Percentiles rank a stretch among this genome's conserved stretches.
Evolutionary conservation across 1,139 yeast genomes (phyloP).

Genomic region (Blastobotrys apis): DNA sequence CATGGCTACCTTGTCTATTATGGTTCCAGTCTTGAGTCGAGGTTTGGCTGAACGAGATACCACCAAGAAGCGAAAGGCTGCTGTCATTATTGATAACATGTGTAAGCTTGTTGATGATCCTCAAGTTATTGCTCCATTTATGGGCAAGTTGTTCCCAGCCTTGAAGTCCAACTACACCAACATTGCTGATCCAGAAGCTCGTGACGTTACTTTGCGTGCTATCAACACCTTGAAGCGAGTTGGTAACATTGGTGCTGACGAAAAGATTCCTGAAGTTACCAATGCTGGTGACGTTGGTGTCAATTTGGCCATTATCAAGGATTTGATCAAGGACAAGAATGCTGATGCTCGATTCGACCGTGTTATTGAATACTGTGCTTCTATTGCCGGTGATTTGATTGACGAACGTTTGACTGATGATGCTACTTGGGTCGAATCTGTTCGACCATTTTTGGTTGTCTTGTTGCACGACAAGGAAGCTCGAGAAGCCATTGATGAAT

Average conservation of each 20-base stretch:
- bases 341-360: constrained; percentile 69
- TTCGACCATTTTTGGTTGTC: constrained; percentile 92
- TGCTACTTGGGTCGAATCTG: constrained; percentile 80
- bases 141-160: constrained; percentile 92
- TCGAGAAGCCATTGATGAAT: constrained; percentile 84
- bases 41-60: constrained; percentile 99
- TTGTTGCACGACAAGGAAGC: constrained; percentile 93
- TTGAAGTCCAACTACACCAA: constrained; percentile 88
- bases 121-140: constrained; percentile 98
- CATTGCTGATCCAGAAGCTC: constrained; percentile 99
- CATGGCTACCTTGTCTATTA: constrained; percentile 97
- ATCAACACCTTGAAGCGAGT: constrained; percentile 97
- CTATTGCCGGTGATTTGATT: constrained; percentile 97
- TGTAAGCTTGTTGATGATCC: constrained; percentile 99
- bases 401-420: constrained; percentile 97
- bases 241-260: constrained; percentile 91
- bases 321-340: constrained; percentile 65
- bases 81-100: constrained; percentile 99
- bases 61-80: constrained; percentile 98
- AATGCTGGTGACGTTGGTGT: constrained; percentile 95
- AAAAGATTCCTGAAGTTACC: constrained; percentile 89
- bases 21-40: constrained; percentile 98
- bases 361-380: constrained; percentile 80
- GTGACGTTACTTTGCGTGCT: constrained; percentile 97
- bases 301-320: constrained; percentile 76